These are phyloP conservation scores for Lophiotrema nucula DNA, from an alignment of 495 filamentous ascomycete genomes.

Conservation along the genomic window DNA sequence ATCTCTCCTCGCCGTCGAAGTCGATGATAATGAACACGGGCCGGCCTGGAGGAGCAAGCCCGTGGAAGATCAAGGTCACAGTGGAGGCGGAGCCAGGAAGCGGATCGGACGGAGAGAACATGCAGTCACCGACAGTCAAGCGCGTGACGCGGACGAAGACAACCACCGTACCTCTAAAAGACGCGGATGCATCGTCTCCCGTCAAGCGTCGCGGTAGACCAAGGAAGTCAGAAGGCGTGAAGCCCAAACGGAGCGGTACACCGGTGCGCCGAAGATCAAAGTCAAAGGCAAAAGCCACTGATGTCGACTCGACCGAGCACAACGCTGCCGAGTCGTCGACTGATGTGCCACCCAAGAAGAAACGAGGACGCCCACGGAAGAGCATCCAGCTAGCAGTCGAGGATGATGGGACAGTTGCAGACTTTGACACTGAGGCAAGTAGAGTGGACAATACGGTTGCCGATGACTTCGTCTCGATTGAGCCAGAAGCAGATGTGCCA, in stretches of 20 bases:
- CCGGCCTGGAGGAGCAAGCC: constrained; percentile 32
- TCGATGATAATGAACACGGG: constrained; percentile 41
- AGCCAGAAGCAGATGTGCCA: not conserved
- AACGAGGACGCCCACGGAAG: constrained; percentile 31
- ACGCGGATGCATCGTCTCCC: constrained; percentile 29
- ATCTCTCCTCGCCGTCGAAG: constrained; percentile 37
- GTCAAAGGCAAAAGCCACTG: not conserved
- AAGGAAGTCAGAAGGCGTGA: constrained; percentile 23
- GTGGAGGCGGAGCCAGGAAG: constrained; percentile 42
- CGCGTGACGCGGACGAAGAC: constrained; percentile 30
- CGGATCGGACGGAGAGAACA: constrained; percentile 27
- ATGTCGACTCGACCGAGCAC: not conserved
- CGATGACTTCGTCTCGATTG: not conserved
- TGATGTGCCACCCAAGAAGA: constrained; percentile 27
- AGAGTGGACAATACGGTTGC: not conserved
- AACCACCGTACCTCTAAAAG: constrained; percentile 37
- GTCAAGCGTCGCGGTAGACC: constrained; percentile 35
- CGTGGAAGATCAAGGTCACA: constrained; percentile 45
- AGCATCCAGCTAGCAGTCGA: constrained; percentile 14
- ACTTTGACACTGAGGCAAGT: not conserved
- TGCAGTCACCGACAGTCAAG: constrained; percentile 28
- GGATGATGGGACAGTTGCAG: constrained; percentile 11
- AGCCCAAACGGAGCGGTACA: constrained; percentile 33
- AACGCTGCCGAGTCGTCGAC: not conserved
- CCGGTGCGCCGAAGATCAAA: constrained; percentile 20